phyloP scores from a whole-genome alignment of 441 rosid species.

The Gossypium schwendimanii region DNA sequence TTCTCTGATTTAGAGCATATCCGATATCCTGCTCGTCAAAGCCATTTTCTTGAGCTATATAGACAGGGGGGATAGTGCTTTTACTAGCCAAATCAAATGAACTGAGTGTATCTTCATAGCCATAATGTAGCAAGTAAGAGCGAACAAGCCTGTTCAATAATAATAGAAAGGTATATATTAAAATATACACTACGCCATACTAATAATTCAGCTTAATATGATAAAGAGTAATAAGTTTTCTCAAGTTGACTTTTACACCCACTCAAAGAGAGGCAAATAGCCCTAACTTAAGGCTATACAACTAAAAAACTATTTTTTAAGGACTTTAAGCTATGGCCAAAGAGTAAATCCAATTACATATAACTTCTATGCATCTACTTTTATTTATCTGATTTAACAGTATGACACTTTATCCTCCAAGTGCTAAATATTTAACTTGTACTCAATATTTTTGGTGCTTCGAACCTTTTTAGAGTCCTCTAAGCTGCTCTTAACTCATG shows the following conservation, averaged over 20 bases:
- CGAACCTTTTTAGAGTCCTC: neutral
- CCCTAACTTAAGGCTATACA: neutral
- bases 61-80: conserved; percentile 63
- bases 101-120: conserved; percentile 80
- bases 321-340: neutral
- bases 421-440: neutral
- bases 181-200: too few relatives aligned
- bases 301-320: neutral
- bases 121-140: conserved; percentile 82
- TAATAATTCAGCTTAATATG: neutral
- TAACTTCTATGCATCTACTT: neutral
- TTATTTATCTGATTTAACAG: neutral
- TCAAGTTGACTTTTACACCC: neutral
- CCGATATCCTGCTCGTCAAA: conserved; percentile 46
- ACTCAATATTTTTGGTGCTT: neutral
- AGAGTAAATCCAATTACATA: neutral
- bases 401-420: neutral
- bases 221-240: neutral
- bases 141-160: conserved; percentile 62
- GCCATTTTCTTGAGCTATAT: conserved; percentile 54
- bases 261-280: neutral
- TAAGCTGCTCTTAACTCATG: neutral
- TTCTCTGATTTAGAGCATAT: conserved; percentile 71
- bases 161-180: neutral
- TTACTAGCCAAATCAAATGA: conserved; percentile 75